These are phyloP conservation scores for Trichoderma atroviride DNA, from an alignment of 2,329 filamentous ascomycete species.

Conservation along the genomic window DNA sequence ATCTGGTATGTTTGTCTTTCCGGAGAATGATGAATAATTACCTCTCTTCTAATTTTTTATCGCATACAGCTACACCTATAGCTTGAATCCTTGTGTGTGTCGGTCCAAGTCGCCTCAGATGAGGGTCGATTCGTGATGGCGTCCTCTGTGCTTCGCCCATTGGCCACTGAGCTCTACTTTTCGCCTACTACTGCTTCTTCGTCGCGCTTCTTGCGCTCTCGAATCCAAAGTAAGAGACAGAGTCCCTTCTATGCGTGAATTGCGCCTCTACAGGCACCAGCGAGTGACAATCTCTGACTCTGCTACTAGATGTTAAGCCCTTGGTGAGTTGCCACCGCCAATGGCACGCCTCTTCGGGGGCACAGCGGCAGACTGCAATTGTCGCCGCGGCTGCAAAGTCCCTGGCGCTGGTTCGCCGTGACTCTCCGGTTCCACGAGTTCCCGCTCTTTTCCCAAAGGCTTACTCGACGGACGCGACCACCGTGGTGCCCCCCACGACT, in stretches of 20 bases:
- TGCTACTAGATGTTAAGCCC: constrained; percentile 29
- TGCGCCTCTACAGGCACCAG: neutral
- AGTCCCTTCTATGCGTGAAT: neutral
- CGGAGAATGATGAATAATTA: neutral
- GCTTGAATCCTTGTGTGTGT: constrained; percentile 1
- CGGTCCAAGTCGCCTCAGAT: constrained; percentile 33
- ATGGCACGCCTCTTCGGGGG: constrained; percentile 44
- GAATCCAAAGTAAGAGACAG: constrained; percentile 32
- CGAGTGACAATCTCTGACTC: neutral
- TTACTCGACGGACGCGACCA: constrained; percentile 43
- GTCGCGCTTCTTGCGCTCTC: constrained; percentile 34
- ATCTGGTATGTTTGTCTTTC: neutral
- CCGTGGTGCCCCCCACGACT: constrained; percentile 47
- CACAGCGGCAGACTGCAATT: constrained; percentile 36
- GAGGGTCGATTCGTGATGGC: constrained; percentile 40
- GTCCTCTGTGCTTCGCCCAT: constrained; percentile 40
- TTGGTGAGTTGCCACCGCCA: constrained; percentile 37
- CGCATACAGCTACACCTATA: neutral
- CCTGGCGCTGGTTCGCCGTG: constrained; percentile 46
- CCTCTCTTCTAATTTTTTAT: neutral
- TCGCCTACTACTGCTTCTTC: constrained; percentile 32
- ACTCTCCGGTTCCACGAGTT: constrained; percentile 38
- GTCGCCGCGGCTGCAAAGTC: constrained; percentile 37
- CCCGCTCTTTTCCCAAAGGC: constrained; percentile 33
- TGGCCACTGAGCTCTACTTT: constrained; percentile 39